Evolutionary conservation across 2,329 filamentous ascomycete genomes (phyloP).

Genomic region (Talaromyces pinophilus): DNA sequence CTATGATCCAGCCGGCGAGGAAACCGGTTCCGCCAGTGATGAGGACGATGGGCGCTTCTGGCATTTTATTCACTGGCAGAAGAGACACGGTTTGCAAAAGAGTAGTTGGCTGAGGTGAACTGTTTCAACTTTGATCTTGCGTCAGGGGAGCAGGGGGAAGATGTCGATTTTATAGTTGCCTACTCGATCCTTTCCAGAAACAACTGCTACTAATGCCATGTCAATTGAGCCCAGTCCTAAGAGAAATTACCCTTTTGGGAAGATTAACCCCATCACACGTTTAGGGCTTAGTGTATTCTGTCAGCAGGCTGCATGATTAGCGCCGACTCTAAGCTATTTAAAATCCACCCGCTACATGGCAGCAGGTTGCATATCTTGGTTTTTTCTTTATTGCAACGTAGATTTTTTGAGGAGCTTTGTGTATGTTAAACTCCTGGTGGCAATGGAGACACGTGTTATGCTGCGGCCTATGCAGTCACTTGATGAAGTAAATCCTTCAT

Average conservation of each 20-base stretch:
- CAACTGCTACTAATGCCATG: neutral
- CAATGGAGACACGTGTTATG: neutral
- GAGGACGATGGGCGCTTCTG: constrained; percentile 15
- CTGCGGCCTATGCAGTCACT: constrained; percentile 14
- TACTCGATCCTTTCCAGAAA: neutral
- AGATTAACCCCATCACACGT: neutral
- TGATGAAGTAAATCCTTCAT: neutral
- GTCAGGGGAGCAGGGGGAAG: neutral
- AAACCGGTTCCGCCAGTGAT: constrained; percentile 20
- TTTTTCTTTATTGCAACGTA: neutral
- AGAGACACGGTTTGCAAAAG: too few species aligned
- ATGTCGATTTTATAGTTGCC: neutral
- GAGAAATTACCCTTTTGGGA: neutral
- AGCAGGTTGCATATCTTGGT: constrained; percentile 12
- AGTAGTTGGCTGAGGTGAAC: too few species aligned
- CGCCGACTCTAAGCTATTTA: neutral
- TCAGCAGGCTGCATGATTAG: constrained; percentile 22
- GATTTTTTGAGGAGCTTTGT: neutral
- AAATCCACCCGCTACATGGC: neutral
- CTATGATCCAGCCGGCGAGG: constrained; percentile 15
- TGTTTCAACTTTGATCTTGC: neutral
- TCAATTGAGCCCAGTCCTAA: neutral
- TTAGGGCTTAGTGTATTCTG: neutral
- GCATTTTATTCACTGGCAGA: neutral
- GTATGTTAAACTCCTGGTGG: neutral